Evolutionary conservation across 2,329 filamentous ascomycete species (phyloP), one percentile per base, ranked within the genome.

Genomic region (Penicillium sclerotiorum): DNA sequence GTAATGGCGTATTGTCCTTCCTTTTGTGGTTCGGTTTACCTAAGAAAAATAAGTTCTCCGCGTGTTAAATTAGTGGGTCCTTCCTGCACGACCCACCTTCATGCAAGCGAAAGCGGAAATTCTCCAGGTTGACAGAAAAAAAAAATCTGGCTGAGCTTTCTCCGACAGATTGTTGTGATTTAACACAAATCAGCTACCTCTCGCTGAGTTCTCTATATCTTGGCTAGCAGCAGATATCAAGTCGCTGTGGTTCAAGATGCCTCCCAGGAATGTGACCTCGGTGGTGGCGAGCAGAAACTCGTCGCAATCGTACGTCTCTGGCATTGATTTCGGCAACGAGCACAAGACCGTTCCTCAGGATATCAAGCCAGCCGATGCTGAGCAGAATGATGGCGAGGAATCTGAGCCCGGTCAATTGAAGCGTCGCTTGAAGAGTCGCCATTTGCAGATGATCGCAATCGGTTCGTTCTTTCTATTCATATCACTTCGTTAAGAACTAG

Each of bases 371-470:
- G 42, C 52, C 2, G 59, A 61, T 50, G 42, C 53, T 7, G 59
- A 61, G 53, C 50, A 57, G 20, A 55, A 56, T 33, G 43, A 58
- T 22, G 22, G 36, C 5, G 25, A 41, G 8, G 28, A 45, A 13
- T 52, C 55, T n/a, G 49, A 43, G n/a, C 48, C 54, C 1, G 51
- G 52, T 12, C 50, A 61, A 42, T 44, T 61, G 38, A 61, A 61
- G 58, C 57, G 59, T 35, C 57, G 55, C 32, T 37, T 61, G 22
- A 61, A 61, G 42, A 61, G 59, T 38, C 53, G 59, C 5, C 59
- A 61, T 45, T 35, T 61, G 13, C 59, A 61, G 39, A 61, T 61
- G 59, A 61, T 61, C 18, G 59, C 59, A 13, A 61, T 61, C 21
- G 59, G 59, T 61, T 48, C 21, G 58, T 48, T 22, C 17, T 22